Base-by-base conservation (phyloP, 2,329 filamentous ascomycete species). In the Raffaelea albimanens region DNA sequence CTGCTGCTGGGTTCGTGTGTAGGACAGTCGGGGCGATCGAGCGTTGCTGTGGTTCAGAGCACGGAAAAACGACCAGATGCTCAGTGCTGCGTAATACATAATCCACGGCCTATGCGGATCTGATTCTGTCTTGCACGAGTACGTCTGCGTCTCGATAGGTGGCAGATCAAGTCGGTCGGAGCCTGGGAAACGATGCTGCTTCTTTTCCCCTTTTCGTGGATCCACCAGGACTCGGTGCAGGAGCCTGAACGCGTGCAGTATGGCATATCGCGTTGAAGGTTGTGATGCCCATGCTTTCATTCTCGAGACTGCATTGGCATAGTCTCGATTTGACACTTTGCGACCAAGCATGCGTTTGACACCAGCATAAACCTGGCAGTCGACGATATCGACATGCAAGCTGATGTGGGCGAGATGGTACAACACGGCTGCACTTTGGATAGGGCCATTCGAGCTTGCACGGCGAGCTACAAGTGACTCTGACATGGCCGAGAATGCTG, bases 391-490 rank as follows among this genome's bases (percentile, higher is more conserved):
- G 38, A 90, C 85, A 59, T 94, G 86, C 59, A 93, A 83, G 34
- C 85, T 87, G 75, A 96, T 89, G 57, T 95, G 88, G 0, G 88
- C 87, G 16, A 96, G 70, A 53, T 91, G 87, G 58, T 94, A 89
- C 4, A 95, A 72, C 8, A 93, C 83, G 2, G 83, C 85, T 9
- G 86, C 80, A 45, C 83, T 86, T 59, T 93, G 84, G 52, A 90
- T 87, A 29, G 88, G 81, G 1, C 75, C 71, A 45, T 72, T 78
- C 1, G 68, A 9, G 62, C 63, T 46, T 83, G 78, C 46, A 5
- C 47, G 78, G 53, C 82, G 65, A 21, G 0, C n/a, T n/a, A 59
- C 48, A 3, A 60, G 59, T 40, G 65, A 65, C 16, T 62, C 56
- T 19, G 67, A 31, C 4, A 25, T 43, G 14, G 61, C 8, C 13